These are phyloP conservation scores for Verticillium zaregamsianum DNA, from an alignment of 2,329 filamentous ascomycete genomes.

Conservation along the genomic window DNA sequence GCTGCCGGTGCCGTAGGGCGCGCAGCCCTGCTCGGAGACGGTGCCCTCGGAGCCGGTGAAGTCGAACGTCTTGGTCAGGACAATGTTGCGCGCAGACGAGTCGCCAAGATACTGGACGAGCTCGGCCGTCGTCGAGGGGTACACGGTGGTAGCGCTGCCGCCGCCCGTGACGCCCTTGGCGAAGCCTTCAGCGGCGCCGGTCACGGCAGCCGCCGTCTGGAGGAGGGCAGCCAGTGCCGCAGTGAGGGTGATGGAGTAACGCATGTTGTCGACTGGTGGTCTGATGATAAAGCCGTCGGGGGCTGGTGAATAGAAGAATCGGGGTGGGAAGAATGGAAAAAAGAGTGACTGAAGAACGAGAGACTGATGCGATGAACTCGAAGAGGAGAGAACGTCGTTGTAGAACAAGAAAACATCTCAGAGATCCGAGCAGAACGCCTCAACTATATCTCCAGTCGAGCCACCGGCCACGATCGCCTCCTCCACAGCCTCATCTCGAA, in stretches of 20 bases:
- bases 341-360: neutral
- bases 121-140: constrained; percentile 49
- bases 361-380: neutral
- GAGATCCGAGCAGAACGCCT: neutral
- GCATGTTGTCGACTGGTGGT: neutral
- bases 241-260: neutral
- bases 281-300: neutral
- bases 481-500: neutral
- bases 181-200: constrained; percentile 36
- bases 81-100: constrained; percentile 48
- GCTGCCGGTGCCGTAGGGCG: constrained; percentile 46
- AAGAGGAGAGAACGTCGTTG: neutral
- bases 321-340: neutral
- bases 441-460: neutral
- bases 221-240: constrained; percentile 8
- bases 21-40: constrained; percentile 48
- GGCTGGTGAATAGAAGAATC: neutral
- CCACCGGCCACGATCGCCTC: neutral
- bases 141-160: constrained; percentile 47
- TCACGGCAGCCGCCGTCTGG: constrained; percentile 20
- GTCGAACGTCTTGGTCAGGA: constrained; percentile 52
- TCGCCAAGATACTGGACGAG: constrained; percentile 57
- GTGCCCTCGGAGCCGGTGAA: constrained; percentile 53
- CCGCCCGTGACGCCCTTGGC: constrained; percentile 55
- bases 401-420: neutral